Percentiles rank a stretch among this genome's conserved stretches.
These are phyloP conservation scores for Stentor roeselii DNA, from an alignment of 73 alveolate species.

Conservation along the genomic window DNA sequence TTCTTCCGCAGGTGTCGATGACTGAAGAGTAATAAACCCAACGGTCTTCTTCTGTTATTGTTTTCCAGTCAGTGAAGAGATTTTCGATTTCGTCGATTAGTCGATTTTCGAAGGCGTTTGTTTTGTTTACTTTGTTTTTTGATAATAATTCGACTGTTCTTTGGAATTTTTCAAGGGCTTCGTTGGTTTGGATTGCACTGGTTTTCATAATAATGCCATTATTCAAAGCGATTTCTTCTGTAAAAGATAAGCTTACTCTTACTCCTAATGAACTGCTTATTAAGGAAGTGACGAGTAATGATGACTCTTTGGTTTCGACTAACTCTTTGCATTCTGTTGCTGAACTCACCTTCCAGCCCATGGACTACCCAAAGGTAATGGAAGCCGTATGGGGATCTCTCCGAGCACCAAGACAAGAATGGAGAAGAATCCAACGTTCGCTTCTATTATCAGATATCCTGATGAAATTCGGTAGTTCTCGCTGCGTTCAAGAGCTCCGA, in stretches of 20 bases:
- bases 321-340: not conserved
- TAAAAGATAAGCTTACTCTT: not conserved
- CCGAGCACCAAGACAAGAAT: conserved; percentile 9
- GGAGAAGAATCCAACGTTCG: not conserved
- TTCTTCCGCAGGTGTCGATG: conserved; percentile 1
- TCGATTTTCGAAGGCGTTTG: conserved; percentile 6
- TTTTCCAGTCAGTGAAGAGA: not conserved
- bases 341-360: not conserved
- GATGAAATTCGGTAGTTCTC: conserved; percentile 11
- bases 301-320: not conserved
- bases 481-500: conserved; percentile 13
- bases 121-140: conserved; percentile 15
- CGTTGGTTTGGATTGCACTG: not conserved
- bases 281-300: conserved; percentile 6
- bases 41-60: not conserved
- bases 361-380: conserved; percentile 13
- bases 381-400: not conserved
- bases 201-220: not conserved
- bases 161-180: conserved; percentile 1
- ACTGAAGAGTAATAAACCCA: not conserved
- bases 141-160: not conserved
- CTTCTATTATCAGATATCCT: not conserved
- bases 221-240: not conserved
- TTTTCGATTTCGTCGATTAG: not conserved
- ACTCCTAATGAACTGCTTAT: conserved; percentile 13